Percentiles rank a stretch among this genome's conserved stretches.
Conservation (phyloP, 2,329 filamentous ascomycete species). For the Dryadomyces quercivorus region DNA sequence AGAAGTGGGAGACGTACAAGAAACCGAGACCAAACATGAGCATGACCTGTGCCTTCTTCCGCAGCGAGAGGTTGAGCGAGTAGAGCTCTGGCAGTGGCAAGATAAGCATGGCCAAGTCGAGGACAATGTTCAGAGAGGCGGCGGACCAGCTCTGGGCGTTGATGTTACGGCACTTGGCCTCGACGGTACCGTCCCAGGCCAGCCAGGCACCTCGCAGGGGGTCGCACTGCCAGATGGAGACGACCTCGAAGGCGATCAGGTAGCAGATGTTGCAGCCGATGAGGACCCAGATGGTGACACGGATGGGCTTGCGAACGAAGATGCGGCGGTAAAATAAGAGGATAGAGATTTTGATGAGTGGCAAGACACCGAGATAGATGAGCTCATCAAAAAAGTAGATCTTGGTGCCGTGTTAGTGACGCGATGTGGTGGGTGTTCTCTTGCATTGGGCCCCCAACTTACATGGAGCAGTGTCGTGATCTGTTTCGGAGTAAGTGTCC, state of each 20-base stretch:
- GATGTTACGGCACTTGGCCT: slow-evolving; percentile 19
- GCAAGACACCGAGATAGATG: slow-evolving; percentile 18
- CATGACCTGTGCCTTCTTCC: slow-evolving; percentile 21
- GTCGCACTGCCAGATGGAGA: slow-evolving; percentile 19
- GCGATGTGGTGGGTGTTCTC: background rate
- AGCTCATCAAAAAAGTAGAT: slow-evolving; percentile 19
- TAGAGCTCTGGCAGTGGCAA: slow-evolving; percentile 20
- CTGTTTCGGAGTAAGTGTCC: slow-evolving; percentile 28
- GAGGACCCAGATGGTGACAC: slow-evolving; percentile 15
- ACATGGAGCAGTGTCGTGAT: slow-evolving; percentile 28
- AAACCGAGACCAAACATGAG: slow-evolving; percentile 23
- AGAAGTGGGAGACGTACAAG: slow-evolving; percentile 9
- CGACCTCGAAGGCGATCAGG: slow-evolving; percentile 15
- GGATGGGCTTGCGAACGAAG: slow-evolving; percentile 18
- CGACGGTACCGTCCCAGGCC: slow-evolving; percentile 20
- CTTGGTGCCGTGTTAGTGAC: slow-evolving; percentile 6
- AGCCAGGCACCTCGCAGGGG: slow-evolving; percentile 19
- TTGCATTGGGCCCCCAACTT: background rate
- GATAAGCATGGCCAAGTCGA: slow-evolving; percentile 19
- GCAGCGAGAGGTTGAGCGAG: slow-evolving; percentile 16
- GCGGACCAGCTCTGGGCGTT: slow-evolving; percentile 20
- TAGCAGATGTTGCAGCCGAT: slow-evolving; percentile 18
- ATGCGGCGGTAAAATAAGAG: slow-evolving; percentile 24
- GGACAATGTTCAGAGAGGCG: slow-evolving; percentile 19
- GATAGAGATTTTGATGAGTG: slow-evolving; percentile 23